Conservation (phyloP, 768 basidiomycete genomes). For the Amanita exitialis region DNA sequence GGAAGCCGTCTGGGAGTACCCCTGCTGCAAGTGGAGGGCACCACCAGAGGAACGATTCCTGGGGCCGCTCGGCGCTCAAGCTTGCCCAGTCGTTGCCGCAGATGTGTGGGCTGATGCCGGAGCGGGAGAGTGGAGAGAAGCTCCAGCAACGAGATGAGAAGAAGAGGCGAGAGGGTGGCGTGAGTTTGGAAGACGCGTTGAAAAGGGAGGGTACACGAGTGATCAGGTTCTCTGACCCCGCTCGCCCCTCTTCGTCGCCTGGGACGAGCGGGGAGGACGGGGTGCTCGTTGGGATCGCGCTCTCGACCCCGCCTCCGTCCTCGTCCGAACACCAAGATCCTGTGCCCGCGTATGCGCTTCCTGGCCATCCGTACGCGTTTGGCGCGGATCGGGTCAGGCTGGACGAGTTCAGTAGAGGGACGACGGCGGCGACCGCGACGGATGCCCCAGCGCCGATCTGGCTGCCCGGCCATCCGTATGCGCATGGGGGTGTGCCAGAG, state of each 20-base stretch:
- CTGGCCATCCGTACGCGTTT: slow-evolving; percentile 1
- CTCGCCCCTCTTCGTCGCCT: slow-evolving; percentile 16
- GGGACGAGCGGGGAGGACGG: slow-evolving; percentile 16
- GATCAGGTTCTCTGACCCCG: slow-evolving; percentile 33
- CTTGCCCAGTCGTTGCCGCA: slow-evolving; percentile 24
- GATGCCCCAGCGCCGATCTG: slow-evolving; percentile 20
- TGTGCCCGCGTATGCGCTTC: neutral
- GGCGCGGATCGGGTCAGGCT: slow-evolving; percentile 10
- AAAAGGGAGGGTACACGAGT: slow-evolving; percentile 28
- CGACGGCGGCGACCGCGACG: slow-evolving; percentile 9
- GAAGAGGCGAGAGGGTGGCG: no score
- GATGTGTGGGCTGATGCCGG: slow-evolving; percentile 15
- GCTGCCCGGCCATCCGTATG: slow-evolving; percentile 39
- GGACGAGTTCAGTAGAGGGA: slow-evolving; percentile 7
- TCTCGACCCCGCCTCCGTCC: slow-evolving; percentile 21
- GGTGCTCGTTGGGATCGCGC: slow-evolving; percentile 23
- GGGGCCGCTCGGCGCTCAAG: slow-evolving; percentile 31
- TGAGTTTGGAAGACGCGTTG: slow-evolving; percentile 29
- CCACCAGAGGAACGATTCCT: slow-evolving; percentile 34
- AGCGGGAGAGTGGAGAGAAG: neutral
- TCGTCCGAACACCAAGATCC: neutral
- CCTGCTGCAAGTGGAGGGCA: slow-evolving; percentile 1
- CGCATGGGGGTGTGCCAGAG: slow-evolving; percentile 22
- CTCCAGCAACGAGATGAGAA: slow-evolving; percentile 11
- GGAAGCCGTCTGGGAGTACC: neutral